Percentiles rank a stretch among this genome's conserved stretches.
Conservation (phyloP, 1,139 yeast genomes). For the Kodamaea sp. region DNA sequence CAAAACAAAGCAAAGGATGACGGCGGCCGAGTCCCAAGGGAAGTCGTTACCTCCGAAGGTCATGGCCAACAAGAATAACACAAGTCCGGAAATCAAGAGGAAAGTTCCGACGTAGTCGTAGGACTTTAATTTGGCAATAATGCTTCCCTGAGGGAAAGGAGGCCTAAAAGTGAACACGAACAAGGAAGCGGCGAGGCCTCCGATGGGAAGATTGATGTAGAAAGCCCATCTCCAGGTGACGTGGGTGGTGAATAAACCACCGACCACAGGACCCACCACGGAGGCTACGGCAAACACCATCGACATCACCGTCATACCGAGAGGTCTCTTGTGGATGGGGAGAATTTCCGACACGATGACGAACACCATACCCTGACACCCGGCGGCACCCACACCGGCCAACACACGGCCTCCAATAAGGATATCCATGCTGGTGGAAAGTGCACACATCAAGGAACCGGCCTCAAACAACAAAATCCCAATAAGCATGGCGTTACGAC, state of each 20-base stretch:
- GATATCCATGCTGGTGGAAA: constrained; percentile 57
- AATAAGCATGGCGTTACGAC: constrained; percentile 50
- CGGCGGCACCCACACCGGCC: constrained; percentile 76
- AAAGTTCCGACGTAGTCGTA: constrained; percentile 53
- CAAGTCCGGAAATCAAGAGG: constrained; percentile 42
- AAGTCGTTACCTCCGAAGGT: constrained; percentile 51
- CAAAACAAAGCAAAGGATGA: constrained; percentile 52
- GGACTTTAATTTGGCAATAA: constrained; percentile 38
- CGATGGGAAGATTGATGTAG: constrained; percentile 69
- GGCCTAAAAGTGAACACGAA: constrained; percentile 55
- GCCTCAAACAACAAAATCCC: constrained; percentile 58
- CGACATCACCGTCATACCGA: constrained; percentile 51
- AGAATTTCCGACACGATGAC: constrained; percentile 65
- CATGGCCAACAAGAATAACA: constrained; percentile 48
- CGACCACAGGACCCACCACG: constrained; percentile 65
- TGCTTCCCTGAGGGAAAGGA: constrained; percentile 45
- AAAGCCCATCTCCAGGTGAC: constrained; percentile 82
- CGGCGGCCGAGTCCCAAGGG: constrained; percentile 57
- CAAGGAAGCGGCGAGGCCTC: constrained; percentile 53
- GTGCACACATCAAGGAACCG: constrained; percentile 63
- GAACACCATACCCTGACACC: constrained; percentile 59
- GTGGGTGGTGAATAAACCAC: constrained; percentile 64
- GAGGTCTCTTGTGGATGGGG: constrained; percentile 56
- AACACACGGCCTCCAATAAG: constrained; percentile 70
- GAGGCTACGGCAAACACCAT: constrained; percentile 56